Evolutionary conservation across 176 grass and related monocot genomes (phyloP), one percentile per base, ranked within the genome.

Genomic region (Ampelocalamus luodianensis): DNA sequence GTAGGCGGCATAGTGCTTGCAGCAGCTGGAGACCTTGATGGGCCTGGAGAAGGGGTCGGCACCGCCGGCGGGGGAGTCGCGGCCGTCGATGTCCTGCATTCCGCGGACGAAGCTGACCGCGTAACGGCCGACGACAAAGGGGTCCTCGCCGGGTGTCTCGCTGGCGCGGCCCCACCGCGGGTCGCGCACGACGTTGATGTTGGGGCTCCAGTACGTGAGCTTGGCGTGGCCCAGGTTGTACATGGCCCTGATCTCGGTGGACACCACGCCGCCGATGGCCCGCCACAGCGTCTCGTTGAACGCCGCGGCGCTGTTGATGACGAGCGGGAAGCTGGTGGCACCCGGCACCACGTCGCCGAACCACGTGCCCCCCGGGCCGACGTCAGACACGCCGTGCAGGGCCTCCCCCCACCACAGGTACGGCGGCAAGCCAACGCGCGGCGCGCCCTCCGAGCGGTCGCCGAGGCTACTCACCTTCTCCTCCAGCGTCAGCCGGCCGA

Each of bases 1-100:
- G 64, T 94, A 94, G 27, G 92, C 92, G 10, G 89, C 82, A 77
- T 89, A 94, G 78, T 94, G 92, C 89, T 94, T 94, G 89, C 92
- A 94, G 80, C 92, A 94, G 82, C 89, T 90, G 39, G 92, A 90
- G 13, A 94, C 92, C 77, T 94, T 94, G 80, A 94, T 80, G 38
- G 39, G 89, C 49, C 89, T 66, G 39, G 89, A 8, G 74, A 74
- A 90, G 5, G 74, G 84, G 74, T 90, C 88, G 24, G 1, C 49
- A 0, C 3, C 43, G 43, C 0, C 39, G 24, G 1, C 49, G 1
- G 1, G 9, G 43, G 0, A 6, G 0, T 2, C 34, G 12, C 10
- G 27, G 0, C 5, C 62, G 37, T 0, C 1, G 24, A 86, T 8
- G 70, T 89, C 76, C 84, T 94, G 92, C 92, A 91, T 82, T 2